Evolutionary conservation across 768 basidiomycete genomes (phyloP).

Genomic region (Mycena kentingensis): DNA sequence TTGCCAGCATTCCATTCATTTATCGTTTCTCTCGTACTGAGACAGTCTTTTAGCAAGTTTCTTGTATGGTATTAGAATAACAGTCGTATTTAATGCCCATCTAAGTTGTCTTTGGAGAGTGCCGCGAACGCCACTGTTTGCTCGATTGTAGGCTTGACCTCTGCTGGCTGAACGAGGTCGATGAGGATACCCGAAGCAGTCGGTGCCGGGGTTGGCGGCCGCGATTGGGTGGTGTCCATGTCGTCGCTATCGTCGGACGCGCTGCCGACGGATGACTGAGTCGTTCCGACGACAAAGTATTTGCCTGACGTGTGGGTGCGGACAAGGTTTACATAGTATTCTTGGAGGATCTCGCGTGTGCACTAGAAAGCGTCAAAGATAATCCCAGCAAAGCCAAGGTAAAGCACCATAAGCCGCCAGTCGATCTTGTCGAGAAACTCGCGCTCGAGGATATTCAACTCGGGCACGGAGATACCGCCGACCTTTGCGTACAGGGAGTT

Average conservation of each 20-base stretch:
- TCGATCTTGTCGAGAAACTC: slow-evolving; percentile 92
- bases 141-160: slow-evolving; percentile 65
- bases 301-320: too few relatives aligned
- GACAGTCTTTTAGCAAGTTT: slow-evolving; percentile 18
- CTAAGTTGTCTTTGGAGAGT: slow-evolving; percentile 42
- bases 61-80: slow-evolving; percentile 24
- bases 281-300: too few relatives aligned
- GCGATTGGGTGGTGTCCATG: slow-evolving; percentile 56
- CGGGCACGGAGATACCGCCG: slow-evolving; percentile 87
- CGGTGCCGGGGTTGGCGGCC: slow-evolving; percentile 49
- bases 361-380: slow-evolving; percentile 53
- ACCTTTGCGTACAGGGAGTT: slow-evolving; percentile 95
- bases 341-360: slow-evolving; percentile 86
- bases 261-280: slow-evolving; percentile 39
- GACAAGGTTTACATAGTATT: slow-evolving; percentile 93
- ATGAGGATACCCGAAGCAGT: slow-evolving; percentile 36
- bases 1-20: slow-evolving; percentile 26
- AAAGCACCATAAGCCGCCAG: slow-evolving; percentile 90
- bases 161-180: slow-evolving; percentile 41
- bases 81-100: slow-evolving; percentile 22
- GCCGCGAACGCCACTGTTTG: slow-evolving; percentile 85
- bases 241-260: slow-evolving; percentile 59
- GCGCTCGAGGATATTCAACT: slow-evolving; percentile 92
- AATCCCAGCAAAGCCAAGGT: slow-evolving; percentile 30
- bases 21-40: slow-evolving; percentile 20